Evolutionary conservation across 202 grass and related monocot species (phyloP).

Genomic region (Cymbopogon flexuosus): DNA sequence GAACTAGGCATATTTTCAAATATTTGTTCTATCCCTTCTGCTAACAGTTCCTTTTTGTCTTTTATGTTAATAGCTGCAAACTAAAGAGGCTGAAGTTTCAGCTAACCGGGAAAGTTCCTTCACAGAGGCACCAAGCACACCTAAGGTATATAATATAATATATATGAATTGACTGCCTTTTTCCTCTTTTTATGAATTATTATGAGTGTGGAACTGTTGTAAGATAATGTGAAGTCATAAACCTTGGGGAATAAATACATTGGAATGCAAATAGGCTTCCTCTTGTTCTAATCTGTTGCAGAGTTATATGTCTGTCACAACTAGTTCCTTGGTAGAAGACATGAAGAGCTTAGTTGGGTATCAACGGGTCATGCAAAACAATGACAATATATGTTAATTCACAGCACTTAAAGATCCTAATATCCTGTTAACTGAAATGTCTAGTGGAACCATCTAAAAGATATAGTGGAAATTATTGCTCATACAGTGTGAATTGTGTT

Average conservation of each 20-base stretch:
- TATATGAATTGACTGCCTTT: background rate
- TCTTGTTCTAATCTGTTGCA: background rate
- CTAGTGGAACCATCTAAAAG: background rate
- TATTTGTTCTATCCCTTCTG: slow-evolving; percentile 2
- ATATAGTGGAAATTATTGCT: background rate
- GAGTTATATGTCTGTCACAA: background rate
- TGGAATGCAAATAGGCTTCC: background rate
- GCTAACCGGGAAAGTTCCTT: slow-evolving; percentile 72
- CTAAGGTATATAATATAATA: slow-evolving; percentile 53
- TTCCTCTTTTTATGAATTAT: background rate
- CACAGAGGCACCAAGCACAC: slow-evolving; percentile 75
- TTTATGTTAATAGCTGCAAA: slow-evolving; percentile 66
- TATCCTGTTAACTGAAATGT: background rate
- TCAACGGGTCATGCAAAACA: background rate
- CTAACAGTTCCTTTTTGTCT: slow-evolving; percentile 27
- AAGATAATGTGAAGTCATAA: slow-evolving; percentile 18
- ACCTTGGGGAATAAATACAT: background rate
- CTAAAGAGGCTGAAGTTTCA: slow-evolving; percentile 75
- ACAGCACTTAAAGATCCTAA: slow-evolving; percentile 1
- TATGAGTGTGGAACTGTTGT: background rate
- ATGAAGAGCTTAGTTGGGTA: background rate
- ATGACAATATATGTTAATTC: background rate
- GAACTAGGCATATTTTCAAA: background rate
- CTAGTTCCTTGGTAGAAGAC: background rate
- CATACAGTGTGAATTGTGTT: background rate